Conservation (phyloP, 768 basidiomycete species). For the Xanthoconium purpureum region DNA sequence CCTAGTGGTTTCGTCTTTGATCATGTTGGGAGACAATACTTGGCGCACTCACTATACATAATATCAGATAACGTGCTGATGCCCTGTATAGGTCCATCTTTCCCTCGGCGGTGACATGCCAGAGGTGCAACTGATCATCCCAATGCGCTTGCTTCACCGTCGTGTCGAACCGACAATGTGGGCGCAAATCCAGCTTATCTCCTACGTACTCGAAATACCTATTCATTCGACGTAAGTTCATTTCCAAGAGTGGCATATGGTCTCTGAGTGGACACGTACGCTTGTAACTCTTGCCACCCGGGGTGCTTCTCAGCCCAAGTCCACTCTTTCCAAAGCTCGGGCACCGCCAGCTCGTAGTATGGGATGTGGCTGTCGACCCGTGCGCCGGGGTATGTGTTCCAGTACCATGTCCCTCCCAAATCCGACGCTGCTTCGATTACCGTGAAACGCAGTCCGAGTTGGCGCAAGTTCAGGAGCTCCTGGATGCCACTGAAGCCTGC, state of each 20-base stretch:
- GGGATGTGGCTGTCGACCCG: conserved; percentile 8
- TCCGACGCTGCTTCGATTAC: conserved; percentile 13
- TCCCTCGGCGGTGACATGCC: conserved; percentile 9
- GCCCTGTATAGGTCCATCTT: not conserved
- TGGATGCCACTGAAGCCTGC: conserved; percentile 16
- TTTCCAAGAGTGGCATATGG: too few relatives aligned
- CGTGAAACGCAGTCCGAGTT: conserved; percentile 10
- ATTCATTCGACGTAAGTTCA: not conserved
- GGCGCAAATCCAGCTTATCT: conserved; percentile 9
- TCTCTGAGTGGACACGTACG: not conserved
- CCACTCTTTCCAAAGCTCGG: conserved; percentile 16
- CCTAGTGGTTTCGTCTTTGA: not conserved
- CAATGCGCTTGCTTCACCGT: conserved; percentile 11
- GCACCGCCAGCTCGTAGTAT: conserved; percentile 5
- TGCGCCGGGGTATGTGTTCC: conserved; percentile 18
- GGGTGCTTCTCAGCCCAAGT: conserved; percentile 15
- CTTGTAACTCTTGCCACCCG: conserved; percentile 5
- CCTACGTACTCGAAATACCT: conserved; percentile 9
- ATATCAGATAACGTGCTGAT: conserved; percentile 3
- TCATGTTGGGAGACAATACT: not conserved
- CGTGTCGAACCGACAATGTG: conserved; percentile 13
- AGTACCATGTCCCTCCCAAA: conserved; percentile 14
- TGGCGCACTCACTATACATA: conserved; percentile 6
- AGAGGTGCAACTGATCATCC: conserved; percentile 12
- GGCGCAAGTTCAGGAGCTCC: conserved; percentile 6